phyloP scores from a whole-genome alignment of 345 rosid species.

The Draba incana region DNA sequence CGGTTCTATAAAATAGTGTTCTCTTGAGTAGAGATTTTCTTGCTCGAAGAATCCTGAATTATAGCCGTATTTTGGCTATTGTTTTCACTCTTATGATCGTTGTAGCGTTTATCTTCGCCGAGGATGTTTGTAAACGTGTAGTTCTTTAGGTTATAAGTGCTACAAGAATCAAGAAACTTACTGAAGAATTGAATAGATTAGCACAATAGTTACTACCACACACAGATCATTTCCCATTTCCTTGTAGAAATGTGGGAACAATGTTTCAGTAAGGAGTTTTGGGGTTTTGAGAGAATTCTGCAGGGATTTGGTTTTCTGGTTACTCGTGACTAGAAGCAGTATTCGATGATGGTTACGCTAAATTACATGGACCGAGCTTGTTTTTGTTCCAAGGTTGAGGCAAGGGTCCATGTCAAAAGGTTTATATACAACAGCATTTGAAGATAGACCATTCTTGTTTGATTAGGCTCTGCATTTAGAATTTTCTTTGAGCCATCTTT shows the following conservation, averaged over 20 bases:
- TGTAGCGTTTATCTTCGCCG: too few relatives aligned
- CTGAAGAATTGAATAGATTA: constrained; percentile 16
- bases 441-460: not conserved
- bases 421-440: not conserved
- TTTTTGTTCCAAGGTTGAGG: not conserved
- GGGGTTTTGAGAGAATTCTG: not conserved
- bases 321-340: not conserved
- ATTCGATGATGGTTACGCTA: constrained; percentile 6
- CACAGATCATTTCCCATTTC: too few relatives aligned
- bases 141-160: constrained; percentile 10
- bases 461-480: not conserved
- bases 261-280: constrained; percentile 2
- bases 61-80: not conserved
- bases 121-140: not conserved
- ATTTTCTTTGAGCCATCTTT: not conserved
- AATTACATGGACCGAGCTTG: not conserved
- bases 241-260: not conserved
- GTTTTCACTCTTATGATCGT: not conserved
- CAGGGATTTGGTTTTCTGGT: constrained; percentile 11
- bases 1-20: not conserved
- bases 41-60: not conserved
- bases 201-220: not conserved
- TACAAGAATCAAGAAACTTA: constrained; percentile 9
- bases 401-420: not conserved
- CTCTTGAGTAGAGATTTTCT: not conserved